phyloP scores from a whole-genome alignment of 164 flowering plant species.

The Nelumbo lutea region DNA sequence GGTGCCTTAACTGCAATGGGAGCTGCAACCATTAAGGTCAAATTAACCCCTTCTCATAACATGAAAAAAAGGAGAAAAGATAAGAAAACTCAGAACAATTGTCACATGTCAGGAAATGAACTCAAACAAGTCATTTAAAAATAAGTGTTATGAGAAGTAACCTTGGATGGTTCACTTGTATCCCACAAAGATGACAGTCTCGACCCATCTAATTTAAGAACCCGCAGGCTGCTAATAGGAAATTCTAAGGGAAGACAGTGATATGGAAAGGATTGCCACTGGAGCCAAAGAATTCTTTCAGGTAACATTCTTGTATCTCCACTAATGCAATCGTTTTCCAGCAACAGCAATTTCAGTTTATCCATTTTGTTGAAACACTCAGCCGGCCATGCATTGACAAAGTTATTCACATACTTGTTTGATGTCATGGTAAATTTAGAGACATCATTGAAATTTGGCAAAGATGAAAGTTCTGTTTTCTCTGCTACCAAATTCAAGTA shows the following conservation, averaged over 20 bases:
- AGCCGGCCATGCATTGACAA: not conserved
- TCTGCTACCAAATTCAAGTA: constrained; percentile 1
- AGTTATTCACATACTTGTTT: not conserved
- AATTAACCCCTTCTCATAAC: too few species aligned
- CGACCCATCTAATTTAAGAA: not conserved
- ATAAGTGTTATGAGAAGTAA: not conserved
- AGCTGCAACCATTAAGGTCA: not conserved
- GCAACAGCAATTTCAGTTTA: not conserved
- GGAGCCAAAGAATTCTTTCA: not conserved
- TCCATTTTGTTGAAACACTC: not conserved
- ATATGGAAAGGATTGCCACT: constrained; percentile 1
- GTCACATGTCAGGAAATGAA: not conserved
- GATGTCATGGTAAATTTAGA: not conserved
- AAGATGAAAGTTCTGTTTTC: not conserved
- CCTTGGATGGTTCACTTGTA: not conserved
- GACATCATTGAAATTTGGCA: not conserved
- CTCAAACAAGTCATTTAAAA: not conserved
- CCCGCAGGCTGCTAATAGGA: not conserved
- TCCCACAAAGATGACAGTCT: not conserved
- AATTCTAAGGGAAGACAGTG: not conserved
- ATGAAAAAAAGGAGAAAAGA: too few species aligned
- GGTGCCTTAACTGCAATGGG: not conserved
- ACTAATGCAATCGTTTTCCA: not conserved
- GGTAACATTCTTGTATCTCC: not conserved
- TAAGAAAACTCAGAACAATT: too few species aligned